Percentiles rank a stretch among this genome's conserved stretches.
Conservation (phyloP, 2,329 filamentous ascomycete genomes). For the Nothopassalora personata region DNA sequence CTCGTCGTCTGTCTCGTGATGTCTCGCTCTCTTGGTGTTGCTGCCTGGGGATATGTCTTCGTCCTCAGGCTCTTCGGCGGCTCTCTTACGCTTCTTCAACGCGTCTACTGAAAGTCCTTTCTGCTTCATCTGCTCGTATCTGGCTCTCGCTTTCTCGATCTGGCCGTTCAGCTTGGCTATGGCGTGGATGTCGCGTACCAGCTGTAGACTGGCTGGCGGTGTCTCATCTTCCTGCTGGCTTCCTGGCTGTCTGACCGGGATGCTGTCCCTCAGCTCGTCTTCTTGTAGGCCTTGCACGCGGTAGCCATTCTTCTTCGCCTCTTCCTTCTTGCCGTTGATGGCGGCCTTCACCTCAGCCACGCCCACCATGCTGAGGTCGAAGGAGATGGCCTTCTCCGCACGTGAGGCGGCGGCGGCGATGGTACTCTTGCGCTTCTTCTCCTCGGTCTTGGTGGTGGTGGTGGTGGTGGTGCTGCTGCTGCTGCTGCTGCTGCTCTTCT, state of each 20-base stretch:
- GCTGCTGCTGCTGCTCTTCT: slow-evolving; percentile 1
- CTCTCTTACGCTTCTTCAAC: neutral
- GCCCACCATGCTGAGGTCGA: neutral
- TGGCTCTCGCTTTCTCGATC: neutral
- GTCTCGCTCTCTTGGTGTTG: neutral
- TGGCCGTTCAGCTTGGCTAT: slow-evolving; percentile 11
- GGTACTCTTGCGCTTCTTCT: neutral
- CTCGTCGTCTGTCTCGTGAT: neutral
- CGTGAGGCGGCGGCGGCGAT: neutral
- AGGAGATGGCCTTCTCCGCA: neutral
- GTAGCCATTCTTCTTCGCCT: neutral
- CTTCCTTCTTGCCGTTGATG: neutral
- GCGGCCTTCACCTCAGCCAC: neutral
- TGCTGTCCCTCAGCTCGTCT: neutral
- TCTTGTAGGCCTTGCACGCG: neutral
- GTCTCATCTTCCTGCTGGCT: neutral
- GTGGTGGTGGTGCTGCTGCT: slow-evolving; percentile 4
- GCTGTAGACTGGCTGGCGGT: neutral
- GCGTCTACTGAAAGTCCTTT: neutral
- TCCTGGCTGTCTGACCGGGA: neutral
- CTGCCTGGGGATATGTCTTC: neutral
- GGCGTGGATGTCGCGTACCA: slow-evolving; percentile 6
- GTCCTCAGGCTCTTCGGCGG: neutral
- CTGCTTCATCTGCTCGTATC: slow-evolving; percentile 2
- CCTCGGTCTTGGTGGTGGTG: neutral